Conservation (phyloP, 176 grass and related monocot genomes). For the Neostapfia colusana region DNA sequence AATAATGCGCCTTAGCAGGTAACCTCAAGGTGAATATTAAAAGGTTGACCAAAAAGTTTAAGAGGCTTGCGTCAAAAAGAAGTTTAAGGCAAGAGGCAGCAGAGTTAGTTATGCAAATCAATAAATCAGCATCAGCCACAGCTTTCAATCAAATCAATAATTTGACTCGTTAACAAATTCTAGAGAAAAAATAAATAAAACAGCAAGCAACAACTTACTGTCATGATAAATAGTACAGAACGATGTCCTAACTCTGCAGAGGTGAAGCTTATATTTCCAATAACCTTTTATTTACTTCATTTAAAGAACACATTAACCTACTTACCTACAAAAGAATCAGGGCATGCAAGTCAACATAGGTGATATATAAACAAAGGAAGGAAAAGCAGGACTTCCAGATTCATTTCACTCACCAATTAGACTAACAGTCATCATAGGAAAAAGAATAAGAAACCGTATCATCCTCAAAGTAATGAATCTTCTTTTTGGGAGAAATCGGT, state of each 20-base stretch:
- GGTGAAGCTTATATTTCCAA: conserved; percentile 7
- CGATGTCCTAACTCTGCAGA: conserved; percentile 15
- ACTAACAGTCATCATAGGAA: conserved; percentile 29
- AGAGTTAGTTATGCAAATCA: conserved; percentile 1
- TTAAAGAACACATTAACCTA: conserved; percentile 22
- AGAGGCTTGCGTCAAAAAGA: neutral
- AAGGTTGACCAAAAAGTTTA: neutral
- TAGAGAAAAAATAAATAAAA: conserved; percentile 8
- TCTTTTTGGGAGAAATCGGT: conserved; percentile 55
- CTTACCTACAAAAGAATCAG: conserved; percentile 35
- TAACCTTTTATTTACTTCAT: conserved; percentile 37
- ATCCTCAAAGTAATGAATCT: conserved; percentile 46
- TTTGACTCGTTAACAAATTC: conserved; percentile 3
- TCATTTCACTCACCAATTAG: conserved; percentile 38
- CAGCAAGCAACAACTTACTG: conserved; percentile 35
- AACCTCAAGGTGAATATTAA: no score
- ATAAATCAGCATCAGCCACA: neutral
- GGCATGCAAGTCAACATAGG: neutral
- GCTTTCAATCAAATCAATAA: conserved; percentile 24
- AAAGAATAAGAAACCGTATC: conserved; percentile 37
- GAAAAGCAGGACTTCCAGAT: neutral
- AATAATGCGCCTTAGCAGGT: no score
- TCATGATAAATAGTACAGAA: conserved; percentile 21
- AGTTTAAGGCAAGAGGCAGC: conserved; percentile 2
- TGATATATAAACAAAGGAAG: neutral